A percentile compares a stretch with the other conserved stretches of the same genome.
Evolutionary conservation across 331 rosid genomes (phyloP).

Genomic region (Dryas integrifolia): DNA sequence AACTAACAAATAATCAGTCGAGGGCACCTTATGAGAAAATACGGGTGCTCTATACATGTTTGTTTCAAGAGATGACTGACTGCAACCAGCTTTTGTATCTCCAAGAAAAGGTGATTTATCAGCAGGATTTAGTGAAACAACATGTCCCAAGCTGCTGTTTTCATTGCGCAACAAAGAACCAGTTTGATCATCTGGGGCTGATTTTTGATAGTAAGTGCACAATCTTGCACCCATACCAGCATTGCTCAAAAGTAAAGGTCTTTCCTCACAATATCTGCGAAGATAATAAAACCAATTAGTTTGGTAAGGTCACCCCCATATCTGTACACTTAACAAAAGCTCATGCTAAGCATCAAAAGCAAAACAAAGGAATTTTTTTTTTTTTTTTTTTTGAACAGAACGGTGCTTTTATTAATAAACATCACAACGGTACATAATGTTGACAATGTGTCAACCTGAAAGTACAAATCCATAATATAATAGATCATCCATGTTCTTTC

Average conservation of each 20-base stretch:
- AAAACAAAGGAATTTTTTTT: conserved; percentile 11
- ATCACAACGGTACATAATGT: too few relatives aligned
- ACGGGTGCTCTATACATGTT: conserved; percentile 94
- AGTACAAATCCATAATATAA: too few relatives aligned
- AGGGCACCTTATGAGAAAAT: conserved; percentile 81
- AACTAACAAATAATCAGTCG: conserved; percentile 80
- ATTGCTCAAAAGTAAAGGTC: conserved; percentile 88
- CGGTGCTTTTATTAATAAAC: too few relatives aligned
- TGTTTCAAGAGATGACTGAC: conserved; percentile 91
- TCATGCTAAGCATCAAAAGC: background rate
- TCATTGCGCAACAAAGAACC: conserved; percentile 62
- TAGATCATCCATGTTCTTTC: background rate
- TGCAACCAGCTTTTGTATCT: conserved; percentile 76
- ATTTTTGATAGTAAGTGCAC: conserved; percentile 90
- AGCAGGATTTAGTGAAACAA: conserved; percentile 75
- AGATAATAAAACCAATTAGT: conserved; percentile 19
- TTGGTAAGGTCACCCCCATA: background rate
- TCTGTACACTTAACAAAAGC: conserved; percentile 10
- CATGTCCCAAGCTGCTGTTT: conserved; percentile 65
- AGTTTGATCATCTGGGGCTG: conserved; percentile 82
- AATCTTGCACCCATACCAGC: conserved; percentile 94
- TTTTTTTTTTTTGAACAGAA: too few relatives aligned
- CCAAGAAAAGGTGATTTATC: conserved; percentile 98
- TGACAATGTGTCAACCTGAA: too few relatives aligned
- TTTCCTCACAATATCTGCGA: conserved; percentile 91